Evolutionary conservation across 2,329 filamentous ascomycete genomes (phyloP), one percentile per base, ranked within the genome.

Genomic region (Talaromyces verruculosus): DNA sequence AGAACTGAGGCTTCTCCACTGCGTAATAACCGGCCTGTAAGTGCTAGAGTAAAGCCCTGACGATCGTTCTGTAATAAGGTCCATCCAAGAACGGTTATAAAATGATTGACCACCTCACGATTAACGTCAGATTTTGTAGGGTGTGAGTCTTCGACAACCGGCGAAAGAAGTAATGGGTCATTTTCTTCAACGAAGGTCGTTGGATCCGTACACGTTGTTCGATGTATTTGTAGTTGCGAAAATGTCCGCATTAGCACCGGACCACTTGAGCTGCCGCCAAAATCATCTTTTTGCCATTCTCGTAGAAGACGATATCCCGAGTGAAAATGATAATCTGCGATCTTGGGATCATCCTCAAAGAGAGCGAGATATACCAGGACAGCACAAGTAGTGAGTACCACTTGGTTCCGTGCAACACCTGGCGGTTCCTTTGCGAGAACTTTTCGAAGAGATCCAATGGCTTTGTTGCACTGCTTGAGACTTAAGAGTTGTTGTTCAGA

Each of bases 391-490:
- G 47, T 8, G 11, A 51, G 47, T 8, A 30, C 47, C 13, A 51
- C 25, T 28, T 51, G 47, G 6, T 51, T 51, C 47, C 47, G 47
- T 7, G 22, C 47, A 10, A 28, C 22, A 17, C 47, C 47, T 28
- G 47, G 47, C 25, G 47, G 47, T 28, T 51, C 47, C 22, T 51
- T 28, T 15, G 13, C 47, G 15, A 51, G 47, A 17, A 51, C 13
- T 28, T 51, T 51, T 17, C 47, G 47, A 51, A 51, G 47, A 51
- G 22, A 28, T 28, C 22, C 6, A 51, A 51, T 51, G 25, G 47
- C 47, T 51, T 51, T 51, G 47, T 51, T 51, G 6, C 25, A 51
- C 47, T 51, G 47, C 47, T 30, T 51, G 47, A 30, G 22, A 51
- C 47, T 51, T 19, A 28, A 8, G 2, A 51, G 25, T 28, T 51